Percentiles rank a stretch among this genome's conserved stretches.
These are phyloP conservation scores for Ophiocordyceps sinensis DNA, from an alignment of 2,329 filamentous ascomycete genomes.

Conservation along the genomic window DNA sequence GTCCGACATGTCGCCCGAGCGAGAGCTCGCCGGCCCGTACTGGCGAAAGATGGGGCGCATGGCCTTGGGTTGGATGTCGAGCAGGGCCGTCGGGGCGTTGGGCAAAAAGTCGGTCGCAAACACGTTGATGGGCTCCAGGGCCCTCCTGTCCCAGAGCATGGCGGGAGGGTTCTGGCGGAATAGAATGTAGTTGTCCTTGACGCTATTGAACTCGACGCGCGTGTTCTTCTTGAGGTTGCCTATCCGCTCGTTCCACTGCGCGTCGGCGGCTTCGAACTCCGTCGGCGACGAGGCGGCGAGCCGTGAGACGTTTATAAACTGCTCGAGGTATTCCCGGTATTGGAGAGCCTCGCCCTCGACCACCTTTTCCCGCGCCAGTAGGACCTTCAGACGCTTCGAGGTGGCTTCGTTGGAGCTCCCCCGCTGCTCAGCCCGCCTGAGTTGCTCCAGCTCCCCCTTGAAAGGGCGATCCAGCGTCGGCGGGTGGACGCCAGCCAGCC, in stretches of 20 bases:
- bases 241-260: slow-evolving; percentile 20
- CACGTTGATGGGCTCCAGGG: slow-evolving; percentile 53
- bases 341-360: slow-evolving; percentile 7
- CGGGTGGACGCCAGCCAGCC: slow-evolving; percentile 14
- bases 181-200: slow-evolving; percentile 39
- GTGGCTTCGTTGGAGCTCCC: not conserved
- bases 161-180: slow-evolving; percentile 33
- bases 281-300: slow-evolving; percentile 7
- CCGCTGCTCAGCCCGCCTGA: slow-evolving; percentile 15
- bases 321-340: slow-evolving; percentile 18
- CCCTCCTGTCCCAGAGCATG: slow-evolving; percentile 55
- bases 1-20: slow-evolving; percentile 35
- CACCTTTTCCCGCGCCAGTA: slow-evolving; percentile 14
- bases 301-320: slow-evolving; percentile 13
- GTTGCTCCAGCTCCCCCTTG: slow-evolving; percentile 24
- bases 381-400: slow-evolving; percentile 10
- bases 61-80: slow-evolving; percentile 52
- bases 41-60: slow-evolving; percentile 33
- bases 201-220: slow-evolving; percentile 20
- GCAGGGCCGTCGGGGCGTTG: slow-evolving; percentile 35
- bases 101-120: slow-evolving; percentile 52
- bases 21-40: slow-evolving; percentile 23
- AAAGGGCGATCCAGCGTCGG: slow-evolving; percentile 23
- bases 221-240: slow-evolving; percentile 16
- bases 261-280: slow-evolving; percentile 15